These are phyloP conservation scores for Penicillium olsonii DNA, from an alignment of 2,329 filamentous ascomycete genomes.

Conservation along the genomic window DNA sequence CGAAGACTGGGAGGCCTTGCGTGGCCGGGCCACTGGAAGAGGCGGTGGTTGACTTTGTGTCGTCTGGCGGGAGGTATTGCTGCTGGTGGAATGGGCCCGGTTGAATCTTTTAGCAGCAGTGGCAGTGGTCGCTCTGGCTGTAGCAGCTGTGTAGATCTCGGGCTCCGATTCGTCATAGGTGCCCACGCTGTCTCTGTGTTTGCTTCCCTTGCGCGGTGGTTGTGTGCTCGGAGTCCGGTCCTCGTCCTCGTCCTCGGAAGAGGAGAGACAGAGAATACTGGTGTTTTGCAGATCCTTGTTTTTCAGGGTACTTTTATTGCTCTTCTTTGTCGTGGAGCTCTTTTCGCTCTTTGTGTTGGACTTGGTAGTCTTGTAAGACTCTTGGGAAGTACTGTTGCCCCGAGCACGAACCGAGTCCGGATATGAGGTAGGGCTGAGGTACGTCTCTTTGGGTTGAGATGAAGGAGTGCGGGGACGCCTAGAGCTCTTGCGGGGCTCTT, in stretches of 20 bases:
- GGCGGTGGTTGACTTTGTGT: slow-evolving; percentile 14
- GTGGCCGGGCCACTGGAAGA: slow-evolving; percentile 11
- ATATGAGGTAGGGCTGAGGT: slow-evolving; percentile 26
- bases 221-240: slow-evolving; percentile 24
- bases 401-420: slow-evolving; percentile 15
- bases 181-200: slow-evolving; percentile 41
- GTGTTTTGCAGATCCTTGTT: slow-evolving; percentile 45
- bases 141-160: slow-evolving; percentile 46
- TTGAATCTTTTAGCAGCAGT: slow-evolving; percentile 26
- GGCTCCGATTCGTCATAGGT: slow-evolving; percentile 43
- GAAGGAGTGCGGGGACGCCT: slow-evolving; percentile 26
- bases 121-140: slow-evolving; percentile 36
- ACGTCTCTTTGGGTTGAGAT: slow-evolving; percentile 26
- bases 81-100: slow-evolving; percentile 28
- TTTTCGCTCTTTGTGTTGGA: slow-evolving; percentile 19
- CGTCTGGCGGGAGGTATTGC: slow-evolving; percentile 24
- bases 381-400: slow-evolving; percentile 18
- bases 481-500: slow-evolving; percentile 18
- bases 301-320: slow-evolving; percentile 39
- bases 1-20: slow-evolving; percentile 23
- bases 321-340: slow-evolving; percentile 37
- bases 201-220: slow-evolving; percentile 11
- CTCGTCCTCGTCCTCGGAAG: slow-evolving; percentile 49
- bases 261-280: slow-evolving; percentile 52
- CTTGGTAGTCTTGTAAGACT: slow-evolving; percentile 19